phyloP scores from a whole-genome alignment of 768 basidiomycete genomes.

The Cystobasidiopsis lactophilus region DNA sequence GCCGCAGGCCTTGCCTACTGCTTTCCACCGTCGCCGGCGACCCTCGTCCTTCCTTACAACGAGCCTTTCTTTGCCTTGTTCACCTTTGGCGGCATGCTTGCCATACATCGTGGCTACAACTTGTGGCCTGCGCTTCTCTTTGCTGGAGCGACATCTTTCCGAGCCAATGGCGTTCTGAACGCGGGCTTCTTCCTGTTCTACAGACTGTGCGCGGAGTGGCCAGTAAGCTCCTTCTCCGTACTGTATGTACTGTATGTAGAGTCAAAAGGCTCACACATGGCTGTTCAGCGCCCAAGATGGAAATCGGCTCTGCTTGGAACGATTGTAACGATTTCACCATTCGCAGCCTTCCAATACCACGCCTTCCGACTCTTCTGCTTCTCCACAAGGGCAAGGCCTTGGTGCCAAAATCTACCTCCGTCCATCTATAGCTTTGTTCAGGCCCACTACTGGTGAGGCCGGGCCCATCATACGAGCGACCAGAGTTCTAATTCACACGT shows the following conservation, averaged over 20 bases:
- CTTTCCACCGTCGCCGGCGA: conserved; percentile 56
- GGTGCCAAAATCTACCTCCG: conserved; percentile 45
- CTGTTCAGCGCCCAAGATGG: not conserved
- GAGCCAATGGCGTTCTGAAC: conserved; percentile 54
- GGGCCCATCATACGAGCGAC: not conserved
- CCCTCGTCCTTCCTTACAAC: conserved; percentile 48
- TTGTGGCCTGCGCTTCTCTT: conserved; percentile 38
- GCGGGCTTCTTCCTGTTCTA: conserved; percentile 36
- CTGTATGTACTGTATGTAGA: not conserved
- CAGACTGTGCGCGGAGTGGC: not conserved
- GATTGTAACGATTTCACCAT: conserved; percentile 44
- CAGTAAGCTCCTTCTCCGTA: not conserved
- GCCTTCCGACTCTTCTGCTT: conserved; percentile 50
- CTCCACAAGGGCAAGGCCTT: conserved; percentile 24
- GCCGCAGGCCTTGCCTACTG: conserved; percentile 38
- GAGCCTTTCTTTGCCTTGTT: conserved; percentile 72
- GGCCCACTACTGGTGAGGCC: conserved; percentile 48
- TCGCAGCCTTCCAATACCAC: conserved; percentile 43
- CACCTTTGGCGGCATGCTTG: conserved; percentile 43
- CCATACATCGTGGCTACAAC: not conserved
- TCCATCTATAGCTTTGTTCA: conserved; percentile 68
- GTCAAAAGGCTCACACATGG: not conserved
- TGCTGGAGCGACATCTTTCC: conserved; percentile 40
- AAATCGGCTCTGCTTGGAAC: not conserved
- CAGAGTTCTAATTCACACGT: not conserved